phyloP scores from a whole-genome alignment of 345 rosid genomes.

The Toxicodendron radicans region DNA sequence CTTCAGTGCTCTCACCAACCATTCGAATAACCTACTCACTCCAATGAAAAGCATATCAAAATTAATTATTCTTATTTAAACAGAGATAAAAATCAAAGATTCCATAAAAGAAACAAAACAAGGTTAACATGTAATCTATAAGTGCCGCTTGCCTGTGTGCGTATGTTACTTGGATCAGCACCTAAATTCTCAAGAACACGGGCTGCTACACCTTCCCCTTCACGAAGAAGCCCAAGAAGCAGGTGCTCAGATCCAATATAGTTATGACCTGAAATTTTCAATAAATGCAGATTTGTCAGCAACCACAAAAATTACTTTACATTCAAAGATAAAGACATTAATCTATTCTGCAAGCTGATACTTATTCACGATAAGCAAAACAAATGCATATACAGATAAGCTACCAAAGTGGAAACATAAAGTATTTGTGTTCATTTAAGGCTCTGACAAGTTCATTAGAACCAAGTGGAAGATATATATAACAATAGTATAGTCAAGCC shows the following conservation, averaged over 20 bases:
- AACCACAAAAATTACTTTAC: not conserved
- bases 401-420: not conserved
- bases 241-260: slow-evolving; percentile 99
- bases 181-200: slow-evolving; percentile 97
- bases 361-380: not conserved
- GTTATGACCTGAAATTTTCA: slow-evolving; percentile 73
- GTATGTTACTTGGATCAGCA: slow-evolving; percentile 87
- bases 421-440: slow-evolving; percentile 1
- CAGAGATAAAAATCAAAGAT: not conserved
- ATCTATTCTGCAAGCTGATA: not conserved
- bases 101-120: not conserved
- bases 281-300: not conserved
- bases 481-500: not conserved
- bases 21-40: slow-evolving; percentile 81
- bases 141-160: slow-evolving; percentile 72
- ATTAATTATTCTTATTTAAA: not conserved
- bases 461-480: slow-evolving; percentile 1
- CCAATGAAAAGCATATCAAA: slow-evolving; percentile 12
- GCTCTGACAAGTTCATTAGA: not conserved
- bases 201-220: slow-evolving; percentile 99
- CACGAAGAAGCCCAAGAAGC: slow-evolving; percentile 93
- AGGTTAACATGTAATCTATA: slow-evolving; percentile 2
- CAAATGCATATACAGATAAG: not conserved
- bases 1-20: slow-evolving; percentile 94
- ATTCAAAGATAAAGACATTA: not conserved